phyloP scores from a whole-genome alignment of 2,329 filamentous ascomycete genomes.

The Phoma sp. region DNA sequence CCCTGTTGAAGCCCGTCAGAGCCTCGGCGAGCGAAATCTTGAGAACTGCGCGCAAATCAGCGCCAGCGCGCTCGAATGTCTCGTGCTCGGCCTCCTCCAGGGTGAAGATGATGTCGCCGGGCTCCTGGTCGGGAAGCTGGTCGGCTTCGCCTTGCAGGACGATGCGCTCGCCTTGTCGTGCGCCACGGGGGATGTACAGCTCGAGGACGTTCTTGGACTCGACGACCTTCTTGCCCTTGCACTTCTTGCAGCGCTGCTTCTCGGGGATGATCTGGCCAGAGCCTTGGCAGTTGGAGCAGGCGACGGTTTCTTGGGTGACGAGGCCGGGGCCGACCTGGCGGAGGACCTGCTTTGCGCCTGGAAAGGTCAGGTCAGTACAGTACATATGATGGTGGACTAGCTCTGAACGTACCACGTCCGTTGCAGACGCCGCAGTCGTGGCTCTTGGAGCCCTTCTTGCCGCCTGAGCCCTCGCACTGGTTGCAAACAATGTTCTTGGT shows the following conservation, averaged over 20 bases:
- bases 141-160: slow-evolving; percentile 93
- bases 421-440: slow-evolving; percentile 84
- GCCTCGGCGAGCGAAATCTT: slow-evolving; percentile 84
- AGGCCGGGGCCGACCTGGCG: slow-evolving; percentile 86
- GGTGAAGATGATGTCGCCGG: slow-evolving; percentile 92
- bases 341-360: slow-evolving; percentile 75
- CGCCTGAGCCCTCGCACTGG: slow-evolving; percentile 86
- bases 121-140: slow-evolving; percentile 85
- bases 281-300: slow-evolving; percentile 84
- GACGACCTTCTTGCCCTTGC: slow-evolving; percentile 88
- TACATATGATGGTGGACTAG: no score
- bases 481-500: slow-evolving; percentile 93
- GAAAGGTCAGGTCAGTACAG: no score
- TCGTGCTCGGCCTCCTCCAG: slow-evolving; percentile 83
- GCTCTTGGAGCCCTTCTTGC: slow-evolving; percentile 88
- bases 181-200: slow-evolving; percentile 91
- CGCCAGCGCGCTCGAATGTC: slow-evolving; percentile 80
- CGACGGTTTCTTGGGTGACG: slow-evolving; percentile 78
- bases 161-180: slow-evolving; percentile 82
- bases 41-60: slow-evolving; percentile 83
- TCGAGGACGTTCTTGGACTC: slow-evolving; percentile 94
- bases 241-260: slow-evolving; percentile 98
- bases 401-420: slow-evolving; percentile 71
- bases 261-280: slow-evolving; percentile 89
- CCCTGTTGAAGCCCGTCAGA: slow-evolving; percentile 85